A percentile compares a stretch with the other conserved stretches of the same genome.
Conservation (phyloP, 176 grass and related monocot species). For the Melocanna baccifera region DNA sequence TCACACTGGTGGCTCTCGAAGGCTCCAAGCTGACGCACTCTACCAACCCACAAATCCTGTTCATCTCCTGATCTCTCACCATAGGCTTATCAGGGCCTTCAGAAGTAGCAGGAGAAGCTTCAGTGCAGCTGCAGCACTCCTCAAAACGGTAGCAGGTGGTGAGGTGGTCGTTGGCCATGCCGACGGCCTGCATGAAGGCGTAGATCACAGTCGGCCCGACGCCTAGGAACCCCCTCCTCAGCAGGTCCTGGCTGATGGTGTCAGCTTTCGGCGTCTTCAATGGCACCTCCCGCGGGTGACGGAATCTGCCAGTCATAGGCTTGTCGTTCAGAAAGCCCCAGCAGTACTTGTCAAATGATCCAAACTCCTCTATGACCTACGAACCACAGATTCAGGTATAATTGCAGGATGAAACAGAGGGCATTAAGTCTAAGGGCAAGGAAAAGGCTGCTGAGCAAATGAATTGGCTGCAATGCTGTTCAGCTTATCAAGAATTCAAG, state of each 20-base stretch:
- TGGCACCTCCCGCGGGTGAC: slow-evolving; percentile 74
- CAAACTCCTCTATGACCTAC: slow-evolving; percentile 87
- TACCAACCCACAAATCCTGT: slow-evolving; percentile 28
- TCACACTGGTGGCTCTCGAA: slow-evolving; percentile 23
- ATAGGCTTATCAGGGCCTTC: not conserved
- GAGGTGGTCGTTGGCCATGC: slow-evolving; percentile 93
- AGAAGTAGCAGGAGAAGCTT: not conserved
- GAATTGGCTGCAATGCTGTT: slow-evolving; percentile 1
- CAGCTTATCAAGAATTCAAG: slow-evolving; percentile 22
- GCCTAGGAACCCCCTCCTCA: slow-evolving; percentile 71
- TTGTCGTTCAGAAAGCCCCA: slow-evolving; percentile 84
- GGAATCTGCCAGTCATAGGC: slow-evolving; percentile 58
- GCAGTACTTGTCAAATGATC: slow-evolving; percentile 84
- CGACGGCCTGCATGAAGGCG: slow-evolving; percentile 95
- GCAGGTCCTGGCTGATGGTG: slow-evolving; percentile 79
- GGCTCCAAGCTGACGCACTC: slow-evolving; percentile 35
- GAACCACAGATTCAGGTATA: slow-evolving; percentile 25
- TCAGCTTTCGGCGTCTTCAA: slow-evolving; percentile 82
- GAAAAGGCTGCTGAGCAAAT: not conserved
- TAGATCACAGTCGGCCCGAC: slow-evolving; percentile 89
- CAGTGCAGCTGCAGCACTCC: slow-evolving; percentile 46
- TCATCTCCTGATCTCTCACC: slow-evolving; percentile 41
- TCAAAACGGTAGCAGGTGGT: slow-evolving; percentile 69
- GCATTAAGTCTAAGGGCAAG: slow-evolving; percentile 5
- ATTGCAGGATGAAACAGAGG: slow-evolving; percentile 16